Percentiles rank a stretch among this genome's conserved stretches.
Evolutionary conservation across 2,329 filamentous ascomycete species (phyloP).

Genomic region (Botrytis fabae): DNA sequence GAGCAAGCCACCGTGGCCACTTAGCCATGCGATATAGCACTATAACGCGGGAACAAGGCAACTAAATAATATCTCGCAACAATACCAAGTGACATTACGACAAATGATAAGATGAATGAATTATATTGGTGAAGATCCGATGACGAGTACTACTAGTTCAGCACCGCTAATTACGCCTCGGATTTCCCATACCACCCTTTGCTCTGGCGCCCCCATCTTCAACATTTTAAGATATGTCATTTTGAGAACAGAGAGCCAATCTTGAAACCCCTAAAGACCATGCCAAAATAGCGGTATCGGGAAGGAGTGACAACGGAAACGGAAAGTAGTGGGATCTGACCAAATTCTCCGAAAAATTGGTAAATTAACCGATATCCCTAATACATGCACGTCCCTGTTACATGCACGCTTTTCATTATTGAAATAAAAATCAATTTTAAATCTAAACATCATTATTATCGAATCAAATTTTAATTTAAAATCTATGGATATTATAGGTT

Average conservation of each 20-base stretch:
- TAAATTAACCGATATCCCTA: too few relatives aligned
- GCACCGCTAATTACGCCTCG: neutral
- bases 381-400: too few relatives aligned
- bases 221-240: neutral
- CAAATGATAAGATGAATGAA: neutral
- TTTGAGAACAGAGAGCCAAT: neutral
- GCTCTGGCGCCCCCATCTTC: neutral
- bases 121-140: neutral
- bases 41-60: neutral
- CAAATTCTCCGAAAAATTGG: neutral
- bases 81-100: neutral
- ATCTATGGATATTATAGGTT: too few relatives aligned
- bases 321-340: neutral
- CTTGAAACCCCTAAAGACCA: neutral
- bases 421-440: too few relatives aligned
- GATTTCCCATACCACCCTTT: neutral
- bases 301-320: neutral
- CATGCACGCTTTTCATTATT: too few relatives aligned
- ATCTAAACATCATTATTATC: too few relatives aligned
- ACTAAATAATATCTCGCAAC: neutral
- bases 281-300: neutral
- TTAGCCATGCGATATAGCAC: neutral
- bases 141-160: neutral
- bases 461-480: too few relatives aligned
- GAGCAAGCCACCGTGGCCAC: neutral